Conservation (phyloP, 768 basidiomycete genomes). For the Trametes sanguinea region DNA sequence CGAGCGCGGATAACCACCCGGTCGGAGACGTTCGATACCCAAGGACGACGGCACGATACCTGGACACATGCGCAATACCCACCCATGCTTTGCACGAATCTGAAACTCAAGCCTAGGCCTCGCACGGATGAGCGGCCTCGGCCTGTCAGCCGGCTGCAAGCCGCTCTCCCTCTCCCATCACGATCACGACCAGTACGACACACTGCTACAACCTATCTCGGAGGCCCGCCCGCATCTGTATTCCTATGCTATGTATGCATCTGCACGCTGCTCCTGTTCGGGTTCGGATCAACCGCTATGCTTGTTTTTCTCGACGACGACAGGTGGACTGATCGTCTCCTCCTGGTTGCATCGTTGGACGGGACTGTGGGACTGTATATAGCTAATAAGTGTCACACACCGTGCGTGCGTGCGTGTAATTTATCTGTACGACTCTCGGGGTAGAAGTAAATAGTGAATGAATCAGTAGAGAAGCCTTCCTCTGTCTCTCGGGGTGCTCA, state of each 20-base stretch:
- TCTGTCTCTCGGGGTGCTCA: too few relatives aligned
- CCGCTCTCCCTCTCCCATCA: not conserved
- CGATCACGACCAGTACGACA: not conserved
- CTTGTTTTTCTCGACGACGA: too few relatives aligned
- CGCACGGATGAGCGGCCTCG: not conserved
- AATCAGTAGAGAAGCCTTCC: not conserved
- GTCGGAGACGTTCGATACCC: not conserved
- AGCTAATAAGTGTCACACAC: not conserved
- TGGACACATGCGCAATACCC: not conserved
- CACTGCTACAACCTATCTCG: too few relatives aligned
- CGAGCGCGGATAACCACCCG: slow-evolving; percentile 27
- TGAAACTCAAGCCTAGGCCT: not conserved
- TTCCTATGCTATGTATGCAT: not conserved
- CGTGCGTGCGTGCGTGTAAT: slow-evolving; percentile 7
- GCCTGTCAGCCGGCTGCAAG: not conserved
- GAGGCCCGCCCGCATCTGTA: not conserved
- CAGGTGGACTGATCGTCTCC: too few relatives aligned
- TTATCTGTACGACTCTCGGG: slow-evolving; percentile 18
- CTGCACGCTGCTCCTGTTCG: too few relatives aligned
- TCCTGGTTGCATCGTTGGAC: too few relatives aligned
- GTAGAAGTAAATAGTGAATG: not conserved
- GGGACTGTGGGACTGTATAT: slow-evolving; percentile 4
- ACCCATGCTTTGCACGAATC: not conserved
- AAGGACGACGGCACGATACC: not conserved
- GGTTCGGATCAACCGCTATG: too few relatives aligned